Base-by-base conservation (phyloP, 1,139 yeast genomes). In the Kazachstania sp. region DNA sequence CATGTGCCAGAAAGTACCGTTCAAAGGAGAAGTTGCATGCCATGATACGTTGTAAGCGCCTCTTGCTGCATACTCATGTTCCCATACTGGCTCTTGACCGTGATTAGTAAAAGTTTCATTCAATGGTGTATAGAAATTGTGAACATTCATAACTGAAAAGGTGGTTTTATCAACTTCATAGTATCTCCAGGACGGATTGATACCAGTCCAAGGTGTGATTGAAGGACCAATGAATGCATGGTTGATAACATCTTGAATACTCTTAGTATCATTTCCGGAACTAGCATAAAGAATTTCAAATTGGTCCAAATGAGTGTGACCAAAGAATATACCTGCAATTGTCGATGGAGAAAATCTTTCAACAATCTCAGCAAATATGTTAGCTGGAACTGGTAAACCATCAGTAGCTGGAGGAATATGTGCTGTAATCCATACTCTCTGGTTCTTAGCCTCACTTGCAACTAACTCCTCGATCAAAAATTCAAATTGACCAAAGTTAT, bases 401-500 rank as follows among this genome's bases (percentile, higher is more conserved):
- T n/a, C 41, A 18, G 31, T 38, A 11, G 41, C 30, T 8, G 41
- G 41, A 9, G 41, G 41, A 15, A 38, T 38, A 11, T 38, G 41
- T 13, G 41, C 30, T 4, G 31, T 38, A 16, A 38, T 38, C 41
- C 41, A 38, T 1, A 38, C 41, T 23, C 41, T 23, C n/a, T 38
- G 41, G 29, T 38, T 20, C 13, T 38, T 38, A 18, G 41, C 41
- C n/a, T 38, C 41, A 38, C 41, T 38, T 6, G 41, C 41, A n/a
- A 38, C 15, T 16, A 38, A 26, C n/a, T 38, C 41, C 4, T 38
- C n/a, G n/a, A 38, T 38, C 12, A 38, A 16, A n/a, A 38, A 38
- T 15, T 16, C 30, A 29, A 38, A 38, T 26, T 38, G 41, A n/a
- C 41, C 41, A 23, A 38, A 38, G n/a, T 38, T 38, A n/a, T 38